Conservation (phyloP, 73 alveolate genomes). For the Paramecium octaurelia region DNA sequence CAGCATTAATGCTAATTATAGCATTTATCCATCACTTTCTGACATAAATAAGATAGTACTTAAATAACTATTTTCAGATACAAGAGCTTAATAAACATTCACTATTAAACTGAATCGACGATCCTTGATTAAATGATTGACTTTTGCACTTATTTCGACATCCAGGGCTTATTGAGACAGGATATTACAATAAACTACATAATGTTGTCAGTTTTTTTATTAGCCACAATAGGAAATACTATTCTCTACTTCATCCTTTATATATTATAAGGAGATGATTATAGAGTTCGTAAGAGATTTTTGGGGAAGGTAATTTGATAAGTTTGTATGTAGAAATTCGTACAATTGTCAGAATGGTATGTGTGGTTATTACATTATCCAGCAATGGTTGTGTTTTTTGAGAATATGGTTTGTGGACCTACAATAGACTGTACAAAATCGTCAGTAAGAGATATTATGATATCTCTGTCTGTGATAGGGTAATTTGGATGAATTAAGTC, state of each 20-base stretch:
- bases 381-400: not conserved
- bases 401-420: not conserved
- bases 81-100: not conserved
- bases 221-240: not conserved
- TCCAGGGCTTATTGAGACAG: not conserved
- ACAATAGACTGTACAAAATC: not conserved
- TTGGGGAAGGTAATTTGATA: not conserved
- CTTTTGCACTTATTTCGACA: not conserved
- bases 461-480: slow-evolving; percentile 17
- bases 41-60: not conserved
- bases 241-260: not conserved
- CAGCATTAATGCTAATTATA: slow-evolving; percentile 4
- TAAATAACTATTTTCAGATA: not conserved
- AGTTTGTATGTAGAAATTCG: not conserved
- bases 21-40: slow-evolving; percentile 29
- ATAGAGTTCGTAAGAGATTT: not conserved
- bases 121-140: not conserved
- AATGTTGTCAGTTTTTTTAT: not conserved
- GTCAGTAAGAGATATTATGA: not conserved
- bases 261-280: not conserved
- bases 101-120: not conserved
- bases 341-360: not conserved
- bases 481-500: not conserved
- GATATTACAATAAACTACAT: not conserved
- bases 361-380: slow-evolving; percentile 28